Evolutionary conservation across 805 yeast genomes (phyloP).

Genomic region (Saturnispora kantuleensis): DNA sequence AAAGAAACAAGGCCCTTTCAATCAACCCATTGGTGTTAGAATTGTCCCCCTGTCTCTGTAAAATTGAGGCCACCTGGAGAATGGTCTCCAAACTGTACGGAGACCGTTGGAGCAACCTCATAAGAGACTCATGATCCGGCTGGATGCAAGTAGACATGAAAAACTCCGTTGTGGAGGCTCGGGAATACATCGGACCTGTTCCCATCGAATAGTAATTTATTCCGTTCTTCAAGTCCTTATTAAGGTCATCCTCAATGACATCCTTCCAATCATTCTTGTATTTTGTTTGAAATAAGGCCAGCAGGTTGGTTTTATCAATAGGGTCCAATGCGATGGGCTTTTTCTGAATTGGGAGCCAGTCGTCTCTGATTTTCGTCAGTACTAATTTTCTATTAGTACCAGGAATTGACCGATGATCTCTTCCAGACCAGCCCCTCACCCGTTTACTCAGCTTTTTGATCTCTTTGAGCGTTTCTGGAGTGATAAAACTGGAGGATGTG

Average conservation of each 20-base stretch:
- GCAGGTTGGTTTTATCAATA: constrained; percentile 30
- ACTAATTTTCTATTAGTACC: constrained; percentile 60
- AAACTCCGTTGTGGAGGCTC: constrained; percentile 32
- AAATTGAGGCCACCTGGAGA: constrained; percentile 66
- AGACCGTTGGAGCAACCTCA: constrained; percentile 43
- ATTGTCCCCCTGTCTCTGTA: constrained; percentile 69
- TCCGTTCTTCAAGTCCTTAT: constrained; percentile 32
- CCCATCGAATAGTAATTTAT: constrained; percentile 48
- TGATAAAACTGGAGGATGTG: constrained; percentile 56
- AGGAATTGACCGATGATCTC: constrained; percentile 63
- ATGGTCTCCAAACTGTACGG: constrained; percentile 75
- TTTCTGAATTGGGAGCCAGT: constrained; percentile 64
- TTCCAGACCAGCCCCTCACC: constrained; percentile 82
- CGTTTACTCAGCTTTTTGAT: constrained; percentile 45
- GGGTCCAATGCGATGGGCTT: constrained; percentile 57
- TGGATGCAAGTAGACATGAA: constrained; percentile 56
- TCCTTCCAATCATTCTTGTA: constrained; percentile 39
- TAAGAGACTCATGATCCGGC: constrained; percentile 72
- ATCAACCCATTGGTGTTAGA: constrained; percentile 63
- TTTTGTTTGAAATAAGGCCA: constrained; percentile 26
- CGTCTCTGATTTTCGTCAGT: constrained; percentile 65
- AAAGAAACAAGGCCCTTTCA: constrained; percentile 69
- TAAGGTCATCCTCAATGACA: constrained; percentile 33
- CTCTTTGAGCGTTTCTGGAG: constrained; percentile 60
- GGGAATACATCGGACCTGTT: constrained; percentile 21